phyloP scores from a whole-genome alignment of 2,329 filamentous ascomycete species.

The Paecilomyces formosus region DNA sequence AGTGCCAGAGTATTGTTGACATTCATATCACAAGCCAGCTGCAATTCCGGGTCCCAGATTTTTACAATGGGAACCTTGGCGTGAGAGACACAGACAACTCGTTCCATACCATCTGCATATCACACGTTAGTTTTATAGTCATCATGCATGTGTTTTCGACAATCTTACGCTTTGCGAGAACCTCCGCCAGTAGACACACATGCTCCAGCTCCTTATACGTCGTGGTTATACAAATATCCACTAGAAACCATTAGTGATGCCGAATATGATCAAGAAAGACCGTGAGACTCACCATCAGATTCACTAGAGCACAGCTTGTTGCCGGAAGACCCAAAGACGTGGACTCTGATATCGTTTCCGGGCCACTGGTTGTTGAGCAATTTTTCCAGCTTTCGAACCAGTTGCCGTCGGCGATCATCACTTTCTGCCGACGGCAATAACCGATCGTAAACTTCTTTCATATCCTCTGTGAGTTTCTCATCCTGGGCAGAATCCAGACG shows the following conservation, averaged over 20 bases:
- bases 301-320: constrained; percentile 92
- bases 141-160: constrained; percentile 8
- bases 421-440: constrained; percentile 77
- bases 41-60: constrained; percentile 91
- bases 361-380: constrained; percentile 91
- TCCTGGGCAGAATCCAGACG: constrained; percentile 66
- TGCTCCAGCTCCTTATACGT: constrained; percentile 78
- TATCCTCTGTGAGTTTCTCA: constrained; percentile 67
- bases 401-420: constrained; percentile 63
- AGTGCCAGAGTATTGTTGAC: constrained; percentile 94
- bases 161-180: constrained; percentile 71
- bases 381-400: constrained; percentile 81
- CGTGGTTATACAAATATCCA: constrained; percentile 97
- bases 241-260: constrained; percentile 41
- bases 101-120: constrained; percentile 83
- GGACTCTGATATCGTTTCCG: constrained; percentile 77
- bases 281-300: constrained; percentile 67
- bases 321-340: constrained; percentile 96
- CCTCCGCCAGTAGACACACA: constrained; percentile 82
- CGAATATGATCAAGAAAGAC: not conserved
- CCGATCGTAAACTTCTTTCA: constrained; percentile 75
- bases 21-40: constrained; percentile 92
- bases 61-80: constrained; percentile 98
- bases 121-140: not conserved
- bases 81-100: constrained; percentile 86